A percentile compares a stretch with the other conserved stretches of the same genome.
phyloP scores from a whole-genome alignment of 371 early-diverging fungal genomes.

The Catenaria anguillulae region DNA sequence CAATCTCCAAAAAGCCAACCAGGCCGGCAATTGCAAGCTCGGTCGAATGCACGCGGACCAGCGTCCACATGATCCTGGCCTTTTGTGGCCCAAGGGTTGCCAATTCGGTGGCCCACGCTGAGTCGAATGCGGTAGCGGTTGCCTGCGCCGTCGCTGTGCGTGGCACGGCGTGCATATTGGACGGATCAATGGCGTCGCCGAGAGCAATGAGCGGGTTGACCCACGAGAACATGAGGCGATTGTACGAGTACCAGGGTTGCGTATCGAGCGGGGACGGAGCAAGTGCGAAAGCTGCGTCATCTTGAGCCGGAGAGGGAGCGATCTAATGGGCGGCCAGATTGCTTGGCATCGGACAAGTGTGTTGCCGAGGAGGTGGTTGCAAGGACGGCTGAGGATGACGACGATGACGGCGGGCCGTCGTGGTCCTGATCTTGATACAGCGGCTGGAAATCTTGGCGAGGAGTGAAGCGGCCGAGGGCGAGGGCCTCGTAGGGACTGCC shows the following conservation, averaged over 20 bases:
- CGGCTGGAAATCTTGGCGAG: no score
- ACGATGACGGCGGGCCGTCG: no score
- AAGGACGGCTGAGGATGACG: no score
- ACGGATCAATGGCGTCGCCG: not conserved
- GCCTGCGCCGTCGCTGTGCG: not conserved
- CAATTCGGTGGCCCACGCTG: not conserved
- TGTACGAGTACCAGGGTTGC: not conserved
- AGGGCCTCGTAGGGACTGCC: no score
- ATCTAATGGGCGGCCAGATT: no score
- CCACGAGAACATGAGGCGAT: not conserved
- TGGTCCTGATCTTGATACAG: no score
- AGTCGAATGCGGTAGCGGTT: not conserved
- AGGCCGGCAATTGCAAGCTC: no score
- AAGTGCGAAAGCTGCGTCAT: no score
- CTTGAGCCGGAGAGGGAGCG: no score
- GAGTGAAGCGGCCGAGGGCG: no score
- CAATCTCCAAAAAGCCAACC: not conserved
- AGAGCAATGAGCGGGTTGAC: not conserved
- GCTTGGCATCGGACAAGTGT: no score
- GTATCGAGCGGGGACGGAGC: constrained; percentile 3
- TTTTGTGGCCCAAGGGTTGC: not conserved
- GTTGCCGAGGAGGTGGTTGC: no score
- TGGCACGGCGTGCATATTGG: not conserved
- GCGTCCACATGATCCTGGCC: not conserved
- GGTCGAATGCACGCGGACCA: not conserved